Base-by-base conservation (phyloP, 495 filamentous ascomycete genomes). In the Trichoderma orchidacearum region DNA sequence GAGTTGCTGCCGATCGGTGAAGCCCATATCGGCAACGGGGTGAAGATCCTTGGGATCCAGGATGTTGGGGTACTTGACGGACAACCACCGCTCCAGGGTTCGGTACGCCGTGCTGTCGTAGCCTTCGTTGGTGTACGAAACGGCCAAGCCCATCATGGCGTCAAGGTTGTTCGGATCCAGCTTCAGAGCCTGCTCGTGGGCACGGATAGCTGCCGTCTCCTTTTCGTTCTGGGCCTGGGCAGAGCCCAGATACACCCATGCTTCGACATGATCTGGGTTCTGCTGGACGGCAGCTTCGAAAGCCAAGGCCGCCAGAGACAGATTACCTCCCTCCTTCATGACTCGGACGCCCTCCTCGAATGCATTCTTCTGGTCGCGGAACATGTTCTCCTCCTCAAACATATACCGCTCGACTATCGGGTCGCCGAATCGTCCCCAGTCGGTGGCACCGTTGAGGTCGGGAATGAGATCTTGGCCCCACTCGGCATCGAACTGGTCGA, bases 121-220 rank as follows among this genome's bases (percentile, higher is more conserved):
- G 58, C 92, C 93, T 70, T 99, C 93, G 72, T 99, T 99, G 31
- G 94, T 97, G 70, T 97, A 99, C n/a, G 86, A 91, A 38, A 99
- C 93, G 36, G 92, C 89, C 18, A 99, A 77, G 3, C 87, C 90
- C 90, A 99, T 96, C 30, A 97, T 75, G 2, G 93, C 92, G 36
- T 86, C 77, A 6, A 95, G 78, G 63, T 95, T 96, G 62, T 82
- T 81, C 2, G 89, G 82, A 62, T 96, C 90, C 8, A 92, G 72
- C 68, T 89, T 92, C 52, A 96, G 73, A 13, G 92, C 90, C 63
- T 92, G 88, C 72, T 96, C 93, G 55, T 96, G 74, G 4, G 94
- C 93, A n/a, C 93, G 85, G 61, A 98, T 96, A n/a, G 94, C 94
- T 5, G 93, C 93, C 3, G 89, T 80, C 66, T 98, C 93, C 70